Base-by-base conservation (phyloP, 306 rosid genomes). In the Astragalus membranaceus region DNA sequence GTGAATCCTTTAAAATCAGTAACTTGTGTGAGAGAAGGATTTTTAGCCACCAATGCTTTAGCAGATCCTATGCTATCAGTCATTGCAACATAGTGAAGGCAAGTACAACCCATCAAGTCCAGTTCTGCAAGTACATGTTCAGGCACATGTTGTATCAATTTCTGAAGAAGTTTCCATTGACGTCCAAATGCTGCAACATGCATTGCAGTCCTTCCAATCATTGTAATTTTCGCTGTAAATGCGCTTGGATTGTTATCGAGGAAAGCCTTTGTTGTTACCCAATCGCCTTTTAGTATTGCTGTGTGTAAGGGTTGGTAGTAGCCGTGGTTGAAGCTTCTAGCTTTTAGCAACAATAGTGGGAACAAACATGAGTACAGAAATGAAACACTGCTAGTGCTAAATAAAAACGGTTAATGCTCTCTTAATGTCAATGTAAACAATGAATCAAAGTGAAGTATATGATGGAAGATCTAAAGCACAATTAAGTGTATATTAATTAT, bases 61-160 rank as follows among this genome's bases (percentile, higher is more conserved):
- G 87, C 88, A 44, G 83, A 52, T 23, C 20, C 61, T 41, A 10
- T 17, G 42, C 70, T 72, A 36, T 81, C 88, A 14, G 82, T 79
- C 73, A 84, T 58, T 42, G 84, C 87, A 36, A 83, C 87, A 58
- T 80, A 80, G 73, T 83, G 87, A 11, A 83, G 46, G 35, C 80
- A 81, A 51, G 84, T 68, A 29, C 80, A 83, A 20, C 84, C 87
- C 77, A 69, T 51, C 6, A 76, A 76, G 77, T 83, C 87, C 53
- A 41, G 2, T 37, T 43, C 72, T 2, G 44, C 59, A 12, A 80
- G 78, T 4, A 46, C 70, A 63, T 76, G 39, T 29, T 32, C 4
- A 4, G 82, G 80, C 78, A 83, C 33, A 16, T 8, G 69, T 58
- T 73, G 78, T 17, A 64, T 65, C 72, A 80, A 47, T 66, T 80